Percentiles rank a stretch among this genome's conserved stretches.
Conservation (phyloP, 257 asterid genomes). For the Gentiana dahurica region DNA sequence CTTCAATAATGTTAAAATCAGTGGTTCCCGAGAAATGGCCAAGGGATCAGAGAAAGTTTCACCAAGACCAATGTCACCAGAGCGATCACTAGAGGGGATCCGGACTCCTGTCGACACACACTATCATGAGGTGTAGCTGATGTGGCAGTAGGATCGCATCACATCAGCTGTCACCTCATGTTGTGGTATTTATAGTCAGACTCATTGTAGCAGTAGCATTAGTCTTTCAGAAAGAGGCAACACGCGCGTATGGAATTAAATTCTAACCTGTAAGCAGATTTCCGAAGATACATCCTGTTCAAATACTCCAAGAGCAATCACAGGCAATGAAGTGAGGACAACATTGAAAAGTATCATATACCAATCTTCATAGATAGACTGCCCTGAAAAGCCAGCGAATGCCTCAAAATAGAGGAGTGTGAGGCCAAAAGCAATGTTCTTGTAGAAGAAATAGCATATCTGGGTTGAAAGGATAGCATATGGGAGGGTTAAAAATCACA, state of each 20-base stretch:
- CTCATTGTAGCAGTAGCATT: too few species aligned
- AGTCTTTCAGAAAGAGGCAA: background rate
- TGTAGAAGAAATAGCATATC: slow-evolving; percentile 99
- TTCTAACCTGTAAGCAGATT: slow-evolving; percentile 87
- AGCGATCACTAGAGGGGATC: too few species aligned
- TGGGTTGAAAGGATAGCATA: slow-evolving; percentile 27
- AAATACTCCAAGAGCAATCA: slow-evolving; percentile 90
- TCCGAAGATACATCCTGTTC: slow-evolving; percentile 98
- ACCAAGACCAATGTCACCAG: too few species aligned
- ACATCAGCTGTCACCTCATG: too few species aligned
- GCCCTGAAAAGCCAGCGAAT: slow-evolving; percentile 92
- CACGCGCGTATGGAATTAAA: background rate
- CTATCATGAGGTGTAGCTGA: too few species aligned
- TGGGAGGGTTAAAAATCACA: slow-evolving; percentile 6
- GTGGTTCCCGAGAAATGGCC: too few species aligned
- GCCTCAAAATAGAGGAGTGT: slow-evolving; percentile 97
- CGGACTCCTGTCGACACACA: too few species aligned
- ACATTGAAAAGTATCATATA: slow-evolving; percentile 93
- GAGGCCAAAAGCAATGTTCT: slow-evolving; percentile 95
- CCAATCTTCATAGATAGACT: slow-evolving; percentile 82
- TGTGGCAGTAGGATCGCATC: too few species aligned
- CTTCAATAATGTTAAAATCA: too few species aligned
- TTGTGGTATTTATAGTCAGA: too few species aligned
- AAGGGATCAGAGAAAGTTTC: too few species aligned
- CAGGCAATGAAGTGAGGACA: slow-evolving; percentile 89